phyloP scores from a whole-genome alignment of 139 green algal species.

The Tetradesmus lagerheimii region DNA sequence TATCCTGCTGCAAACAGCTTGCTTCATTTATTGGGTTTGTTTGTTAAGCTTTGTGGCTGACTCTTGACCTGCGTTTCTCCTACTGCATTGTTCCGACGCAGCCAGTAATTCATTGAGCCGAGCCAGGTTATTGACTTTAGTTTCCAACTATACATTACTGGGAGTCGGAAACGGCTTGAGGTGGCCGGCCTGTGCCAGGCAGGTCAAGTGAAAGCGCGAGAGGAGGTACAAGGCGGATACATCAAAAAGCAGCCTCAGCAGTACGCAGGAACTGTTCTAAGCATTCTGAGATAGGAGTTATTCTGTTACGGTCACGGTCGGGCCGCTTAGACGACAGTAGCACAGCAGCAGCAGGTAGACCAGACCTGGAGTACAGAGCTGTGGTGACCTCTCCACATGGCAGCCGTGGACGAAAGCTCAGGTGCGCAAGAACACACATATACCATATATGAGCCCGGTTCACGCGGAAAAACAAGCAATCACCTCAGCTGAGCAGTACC shows the following conservation, averaged over 20 bases:
- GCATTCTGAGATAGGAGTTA: no score
- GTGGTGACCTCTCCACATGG: neutral
- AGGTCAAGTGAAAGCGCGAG: neutral
- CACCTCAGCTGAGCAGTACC: no score
- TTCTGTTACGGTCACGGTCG: neutral
- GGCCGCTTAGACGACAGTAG: neutral
- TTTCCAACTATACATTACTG: neutral
- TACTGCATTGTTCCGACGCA: neutral
- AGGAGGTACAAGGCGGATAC: neutral
- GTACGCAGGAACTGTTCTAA: neutral
- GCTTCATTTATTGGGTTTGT: neutral
- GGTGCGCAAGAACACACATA: neutral
- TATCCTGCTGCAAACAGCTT: neutral
- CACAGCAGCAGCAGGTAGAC: neutral
- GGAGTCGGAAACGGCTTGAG: neutral
- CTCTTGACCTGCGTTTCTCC: neutral
- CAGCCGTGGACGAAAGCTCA: neutral
- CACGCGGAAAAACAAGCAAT: no score
- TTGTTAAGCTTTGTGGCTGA: neutral
- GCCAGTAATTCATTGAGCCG: neutral
- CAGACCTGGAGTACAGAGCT: neutral
- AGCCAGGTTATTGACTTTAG: no score
- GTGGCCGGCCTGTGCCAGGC: neutral
- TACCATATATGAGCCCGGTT: no score
- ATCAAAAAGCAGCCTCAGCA: neutral